A percentile compares a stretch with the other conserved stretches of the same genome.
phyloP scores from a whole-genome alignment of 441 rosid species.

The Erysimum cheiri region DNA sequence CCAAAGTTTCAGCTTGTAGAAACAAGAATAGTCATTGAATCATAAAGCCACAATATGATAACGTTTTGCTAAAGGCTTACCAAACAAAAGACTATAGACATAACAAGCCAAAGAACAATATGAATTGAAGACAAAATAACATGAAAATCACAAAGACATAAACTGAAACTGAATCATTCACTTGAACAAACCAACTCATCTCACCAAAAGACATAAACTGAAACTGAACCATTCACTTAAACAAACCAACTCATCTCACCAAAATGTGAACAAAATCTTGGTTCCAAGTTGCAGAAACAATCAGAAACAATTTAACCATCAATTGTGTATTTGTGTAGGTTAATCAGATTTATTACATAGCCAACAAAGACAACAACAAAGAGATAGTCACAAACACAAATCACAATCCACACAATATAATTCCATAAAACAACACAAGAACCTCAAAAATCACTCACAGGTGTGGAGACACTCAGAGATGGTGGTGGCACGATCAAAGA shows the following conservation, averaged over 20 bases:
- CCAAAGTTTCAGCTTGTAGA: background rate
- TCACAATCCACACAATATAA: background rate
- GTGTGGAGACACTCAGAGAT: slow-evolving; percentile 40
- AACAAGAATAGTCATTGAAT: background rate
- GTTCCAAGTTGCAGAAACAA: background rate
- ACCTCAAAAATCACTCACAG: slow-evolving; percentile 17
- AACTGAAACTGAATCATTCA: background rate
- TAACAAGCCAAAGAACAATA: background rate
- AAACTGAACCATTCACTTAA: too few relatives aligned
- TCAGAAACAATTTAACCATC: background rate
- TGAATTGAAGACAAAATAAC: background rate
- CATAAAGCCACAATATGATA: background rate
- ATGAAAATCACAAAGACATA: background rate
- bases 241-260: background rate
- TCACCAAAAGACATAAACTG: too few relatives aligned
- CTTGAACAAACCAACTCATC: too few relatives aligned
- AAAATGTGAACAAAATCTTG: background rate
- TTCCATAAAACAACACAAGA: background rate
- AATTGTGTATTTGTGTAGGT: background rate
- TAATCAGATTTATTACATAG: background rate
- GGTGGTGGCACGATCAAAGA: slow-evolving; percentile 23
- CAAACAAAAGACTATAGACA: slow-evolving; percentile 1
- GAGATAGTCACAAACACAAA: background rate
- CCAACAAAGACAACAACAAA: slow-evolving; percentile 5
- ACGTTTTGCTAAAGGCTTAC: slow-evolving; percentile 1